A percentile compares a stretch with the other conserved stretches of the same genome.
phyloP scores from a whole-genome alignment of 306 rosid species.

The Quercus agrifolia region DNA sequence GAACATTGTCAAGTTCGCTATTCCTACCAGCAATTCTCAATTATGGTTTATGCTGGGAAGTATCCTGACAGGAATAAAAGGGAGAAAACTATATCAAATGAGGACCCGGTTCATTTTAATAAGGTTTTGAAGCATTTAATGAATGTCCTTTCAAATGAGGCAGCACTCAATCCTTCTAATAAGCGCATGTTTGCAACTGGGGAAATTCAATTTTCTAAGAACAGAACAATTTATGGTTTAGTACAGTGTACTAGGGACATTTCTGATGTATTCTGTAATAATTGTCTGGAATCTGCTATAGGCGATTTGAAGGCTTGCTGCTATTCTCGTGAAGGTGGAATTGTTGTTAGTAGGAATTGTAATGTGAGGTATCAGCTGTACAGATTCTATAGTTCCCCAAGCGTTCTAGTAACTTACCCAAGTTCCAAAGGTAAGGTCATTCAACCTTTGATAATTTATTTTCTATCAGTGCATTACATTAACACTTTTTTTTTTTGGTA shows the following conservation, averaged over 20 bases:
- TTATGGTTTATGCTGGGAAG: slow-evolving; percentile 35
- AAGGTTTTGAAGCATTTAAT: slow-evolving; percentile 23
- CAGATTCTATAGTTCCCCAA: slow-evolving; percentile 22
- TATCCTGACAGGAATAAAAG: background rate
- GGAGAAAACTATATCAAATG: slow-evolving; percentile 26
- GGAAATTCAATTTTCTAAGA: slow-evolving; percentile 13
- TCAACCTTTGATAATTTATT: no score
- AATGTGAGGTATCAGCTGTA: slow-evolving; percentile 37
- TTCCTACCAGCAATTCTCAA: slow-evolving; percentile 32
- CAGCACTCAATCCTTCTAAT: slow-evolving; percentile 17
- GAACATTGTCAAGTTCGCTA: slow-evolving; percentile 52
- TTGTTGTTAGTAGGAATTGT: slow-evolving; percentile 40
- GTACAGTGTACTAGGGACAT: slow-evolving; percentile 59
- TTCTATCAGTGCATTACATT: no score
- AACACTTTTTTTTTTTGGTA: no score
- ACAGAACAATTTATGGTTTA: slow-evolving; percentile 43
- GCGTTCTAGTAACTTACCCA: slow-evolving; percentile 2
- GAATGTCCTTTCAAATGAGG: slow-evolving; percentile 21
- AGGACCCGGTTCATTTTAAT: background rate
- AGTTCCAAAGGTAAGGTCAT: slow-evolving; percentile 23
- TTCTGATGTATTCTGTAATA: slow-evolving; percentile 4
- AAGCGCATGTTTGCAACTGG: slow-evolving; percentile 47
- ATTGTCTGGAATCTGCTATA: slow-evolving; percentile 41
- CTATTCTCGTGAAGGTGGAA: slow-evolving; percentile 33
- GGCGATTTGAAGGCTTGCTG: slow-evolving; percentile 39